A percentile compares a stretch with the other conserved stretches of the same genome.
These are phyloP conservation scores for Zoysia pacifica DNA, from an alignment of 176 grass and related monocot genomes.

Conservation along the genomic window DNA sequence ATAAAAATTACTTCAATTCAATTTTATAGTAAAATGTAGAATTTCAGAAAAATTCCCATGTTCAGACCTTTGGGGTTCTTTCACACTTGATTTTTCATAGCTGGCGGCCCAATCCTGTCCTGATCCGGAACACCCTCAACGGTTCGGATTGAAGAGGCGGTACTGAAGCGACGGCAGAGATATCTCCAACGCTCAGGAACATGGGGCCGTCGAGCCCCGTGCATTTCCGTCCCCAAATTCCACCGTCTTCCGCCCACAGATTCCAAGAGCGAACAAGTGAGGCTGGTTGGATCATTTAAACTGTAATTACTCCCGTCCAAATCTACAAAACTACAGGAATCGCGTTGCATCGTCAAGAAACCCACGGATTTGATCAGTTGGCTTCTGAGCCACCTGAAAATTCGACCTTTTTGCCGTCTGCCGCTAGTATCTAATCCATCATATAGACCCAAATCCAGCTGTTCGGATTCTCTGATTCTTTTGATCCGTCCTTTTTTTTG, in stretches of 20 bases:
- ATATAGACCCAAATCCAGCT: slow-evolving; percentile 1
- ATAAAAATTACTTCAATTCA: no score
- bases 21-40: no score
- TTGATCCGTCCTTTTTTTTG: no score
- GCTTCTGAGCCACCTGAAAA: background rate
- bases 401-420: slow-evolving; percentile 3
- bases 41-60: no score
- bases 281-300: background rate
- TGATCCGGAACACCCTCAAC: background rate
- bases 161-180: background rate
- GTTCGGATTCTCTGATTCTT: background rate
- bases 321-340: slow-evolving; percentile 1
- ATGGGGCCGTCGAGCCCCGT: background rate
- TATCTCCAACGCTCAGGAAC: background rate
- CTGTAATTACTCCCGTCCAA: background rate
- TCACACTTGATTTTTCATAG: background rate
- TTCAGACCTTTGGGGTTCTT: background rate
- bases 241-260: slow-evolving; percentile 25
- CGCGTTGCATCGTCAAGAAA: background rate
- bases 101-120: background rate
- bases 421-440: background rate
- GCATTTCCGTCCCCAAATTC: slow-evolving; percentile 6
- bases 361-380: background rate
- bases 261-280: background rate
- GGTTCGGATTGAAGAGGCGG: slow-evolving; percentile 23